A percentile compares a stretch with the other conserved stretches of the same genome.
These are phyloP conservation scores for Phycomyces nitens DNA, from an alignment of 192 early-diverging fungal genomes.

Conservation along the genomic window DNA sequence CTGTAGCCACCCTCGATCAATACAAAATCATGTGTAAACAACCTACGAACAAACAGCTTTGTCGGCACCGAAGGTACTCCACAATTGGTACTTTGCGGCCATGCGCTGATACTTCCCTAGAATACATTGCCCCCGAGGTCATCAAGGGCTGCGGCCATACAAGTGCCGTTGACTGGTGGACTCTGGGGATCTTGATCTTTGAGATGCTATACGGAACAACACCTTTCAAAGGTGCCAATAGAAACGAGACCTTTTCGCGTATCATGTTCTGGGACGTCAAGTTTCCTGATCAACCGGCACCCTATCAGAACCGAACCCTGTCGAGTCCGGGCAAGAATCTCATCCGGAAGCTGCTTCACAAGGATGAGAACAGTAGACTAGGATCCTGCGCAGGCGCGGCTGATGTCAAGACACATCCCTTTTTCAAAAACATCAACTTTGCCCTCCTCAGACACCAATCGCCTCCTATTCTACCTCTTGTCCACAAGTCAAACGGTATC, in stretches of 20 bases:
- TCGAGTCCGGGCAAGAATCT: constrained; percentile 62
- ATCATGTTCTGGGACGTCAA: constrained; percentile 78
- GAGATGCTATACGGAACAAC: constrained; percentile 98
- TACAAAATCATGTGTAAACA: constrained; percentile 86
- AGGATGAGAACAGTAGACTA: constrained; percentile 85
- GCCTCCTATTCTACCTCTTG: constrained; percentile 79
- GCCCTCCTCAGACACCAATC: constrained; percentile 80
- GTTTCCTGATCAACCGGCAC: constrained; percentile 56
- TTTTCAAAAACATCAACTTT: constrained; percentile 92
- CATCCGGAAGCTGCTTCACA: constrained; percentile 81
- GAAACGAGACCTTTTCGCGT: constrained; percentile 87
- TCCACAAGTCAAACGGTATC: constrained; percentile 45
- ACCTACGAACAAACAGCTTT: constrained; percentile 94
- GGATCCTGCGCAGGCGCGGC: constrained; percentile 88
- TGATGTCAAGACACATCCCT: constrained; percentile 89
- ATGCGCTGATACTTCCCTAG: constrained; percentile 41
- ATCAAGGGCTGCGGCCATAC: constrained; percentile 95
- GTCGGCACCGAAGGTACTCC: constrained; percentile 87
- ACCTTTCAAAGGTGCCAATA: constrained; percentile 92
- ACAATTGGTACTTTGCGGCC: constrained; percentile 16
- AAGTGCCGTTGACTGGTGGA: constrained; percentile 98
- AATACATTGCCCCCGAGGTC: constrained; percentile 99
- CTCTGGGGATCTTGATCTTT: constrained; percentile 95
- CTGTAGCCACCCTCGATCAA: constrained; percentile 70
- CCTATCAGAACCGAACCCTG: constrained; percentile 14